Conservation (phyloP, 495 filamentous ascomycete genomes). For the Aspergillus baeticus region DNA sequence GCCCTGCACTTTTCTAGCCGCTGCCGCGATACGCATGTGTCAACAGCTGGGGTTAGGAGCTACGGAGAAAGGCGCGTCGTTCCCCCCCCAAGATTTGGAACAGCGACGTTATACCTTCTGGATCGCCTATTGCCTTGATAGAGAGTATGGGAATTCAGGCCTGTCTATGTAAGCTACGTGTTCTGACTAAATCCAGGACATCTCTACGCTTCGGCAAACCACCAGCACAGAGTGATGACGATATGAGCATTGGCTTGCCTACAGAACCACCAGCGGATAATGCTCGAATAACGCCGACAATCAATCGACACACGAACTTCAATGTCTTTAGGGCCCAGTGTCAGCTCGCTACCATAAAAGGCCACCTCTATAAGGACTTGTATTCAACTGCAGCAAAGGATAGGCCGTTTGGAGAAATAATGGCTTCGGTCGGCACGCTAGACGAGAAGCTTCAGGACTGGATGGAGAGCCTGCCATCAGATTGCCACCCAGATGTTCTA, state of each 20-base stretch:
- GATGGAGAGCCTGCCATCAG: conserved; percentile 13
- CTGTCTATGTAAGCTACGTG: neutral
- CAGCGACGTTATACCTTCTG: conserved; percentile 17
- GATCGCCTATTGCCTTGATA: conserved; percentile 22
- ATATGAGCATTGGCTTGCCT: conserved; percentile 10
- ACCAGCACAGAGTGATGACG: conserved; percentile 17
- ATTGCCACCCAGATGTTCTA: conserved; percentile 16
- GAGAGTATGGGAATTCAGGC: conserved; percentile 16
- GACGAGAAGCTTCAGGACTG: conserved; percentile 21
- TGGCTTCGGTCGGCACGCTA: conserved; percentile 9
- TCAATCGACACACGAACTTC: conserved; percentile 4
- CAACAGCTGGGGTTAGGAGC: conserved; percentile 16
- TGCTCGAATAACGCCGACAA: conserved; percentile 8
- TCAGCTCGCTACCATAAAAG: conserved; percentile 18
- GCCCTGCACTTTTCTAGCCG: conserved; percentile 18
- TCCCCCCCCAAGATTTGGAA: conserved; percentile 7
- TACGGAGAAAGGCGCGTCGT: neutral
- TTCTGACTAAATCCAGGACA: conserved; percentile 13
- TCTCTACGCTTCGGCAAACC: conserved; percentile 19
- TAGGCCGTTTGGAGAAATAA: conserved; percentile 13
- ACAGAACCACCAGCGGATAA: neutral
- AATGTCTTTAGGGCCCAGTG: conserved; percentile 16
- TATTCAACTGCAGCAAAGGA: conserved; percentile 16
- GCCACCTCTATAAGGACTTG: conserved; percentile 17
- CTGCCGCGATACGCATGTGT: conserved; percentile 17